Base-by-base conservation (phyloP, 108 stramenopile species). In the Nitzschia putrida region DNA sequence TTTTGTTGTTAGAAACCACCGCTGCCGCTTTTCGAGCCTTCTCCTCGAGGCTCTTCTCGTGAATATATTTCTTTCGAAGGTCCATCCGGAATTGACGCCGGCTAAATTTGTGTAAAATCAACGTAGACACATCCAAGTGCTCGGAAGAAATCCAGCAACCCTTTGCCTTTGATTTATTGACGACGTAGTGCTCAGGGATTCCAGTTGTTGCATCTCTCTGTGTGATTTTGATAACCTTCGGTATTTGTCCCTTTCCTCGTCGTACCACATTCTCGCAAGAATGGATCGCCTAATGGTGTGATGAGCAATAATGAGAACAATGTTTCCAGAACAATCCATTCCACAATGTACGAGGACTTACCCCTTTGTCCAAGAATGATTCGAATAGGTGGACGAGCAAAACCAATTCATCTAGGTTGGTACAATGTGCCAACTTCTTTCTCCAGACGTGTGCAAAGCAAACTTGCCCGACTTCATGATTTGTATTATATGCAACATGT, bases 381-480 rank as follows among this genome's bases (percentile, higher is more conserved):
- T 84, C 80, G 11, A 91, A 68, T 23, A 82, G 64, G 43, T 78
- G 79, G n/a, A 88, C 40, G 53, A 84, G 78, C 21, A 74, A 26
- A 13, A 82, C 12, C 20, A 91, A 66, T 13, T 79, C 79, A 71
- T 91, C 87, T 38, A 88, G 80, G 24, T 77, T 72, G 14, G 37
- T 65, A 64, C 85, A 85, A 55, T 69, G 56, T 8, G 71, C 34
- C 23, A 80, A 81, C 43, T 66, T 53, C 56, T 88, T 94, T 44
- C 92, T 76, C 92, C 92, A 94, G 43, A 89, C 53, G 71, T 94
- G 88, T 60, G 74, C 78, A 54, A 69, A 70, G 20, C 83, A 71
- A 22, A 82, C 75, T 54, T 89, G 88, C 0, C 86, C 92, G 47
- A 94, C 92, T 85, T 94, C 92, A 47, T 86, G 88, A n/a, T 57